Evolutionary conservation across 371 early-diverging fungal genomes (phyloP), one percentile per base, ranked within the genome.

Genomic region (Actinomortierella wolfii): DNA sequence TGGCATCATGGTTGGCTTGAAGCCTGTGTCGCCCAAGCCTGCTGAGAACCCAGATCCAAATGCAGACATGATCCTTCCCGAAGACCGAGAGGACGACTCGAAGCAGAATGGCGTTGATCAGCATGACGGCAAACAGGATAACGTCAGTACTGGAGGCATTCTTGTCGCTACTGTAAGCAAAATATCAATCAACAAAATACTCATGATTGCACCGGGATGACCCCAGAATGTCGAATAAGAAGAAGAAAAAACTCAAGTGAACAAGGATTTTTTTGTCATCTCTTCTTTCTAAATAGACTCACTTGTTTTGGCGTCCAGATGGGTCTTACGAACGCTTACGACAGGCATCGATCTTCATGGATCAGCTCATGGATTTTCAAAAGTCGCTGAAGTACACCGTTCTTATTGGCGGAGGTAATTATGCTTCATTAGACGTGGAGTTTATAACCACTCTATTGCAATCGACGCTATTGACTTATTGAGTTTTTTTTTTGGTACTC

Each of bases 271-370:
- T 26, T 44, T 25, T 34, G 51, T 8, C 17, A 7, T 45, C 21
- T 15, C 40, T 17, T 5, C 24, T 46, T 34, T 28, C 28, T 18
- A n/a, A 26, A 20, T 51, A 73, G 74, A 73, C 74, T 8, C 85
- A 86, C 67, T 40, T 86, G 47, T 86, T 83, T 57, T 86, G 86
- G 86, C 76, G 82, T 41, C 86, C 86, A 1, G 71, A 74, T 39
- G 79, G 84, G 2, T 79, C 71, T n/a, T 86, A 86, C 57, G 86
- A 86, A 56, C 66, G 84, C 2, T 61, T 80, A 15, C 75, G 86
- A 47, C 86, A 86, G 52, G 71, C 78, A 0, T 58, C 70, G 2
- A 77, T 84, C 17, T 79, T 73, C 23, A 59, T 66, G 40, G 64
- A 73, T 4, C 66, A 67, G 57, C 34, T 73, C 43, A 52, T 59